phyloP scores from a whole-genome alignment of 2,329 filamentous ascomycete species.

The Chrysosporium queenslandicum region DNA sequence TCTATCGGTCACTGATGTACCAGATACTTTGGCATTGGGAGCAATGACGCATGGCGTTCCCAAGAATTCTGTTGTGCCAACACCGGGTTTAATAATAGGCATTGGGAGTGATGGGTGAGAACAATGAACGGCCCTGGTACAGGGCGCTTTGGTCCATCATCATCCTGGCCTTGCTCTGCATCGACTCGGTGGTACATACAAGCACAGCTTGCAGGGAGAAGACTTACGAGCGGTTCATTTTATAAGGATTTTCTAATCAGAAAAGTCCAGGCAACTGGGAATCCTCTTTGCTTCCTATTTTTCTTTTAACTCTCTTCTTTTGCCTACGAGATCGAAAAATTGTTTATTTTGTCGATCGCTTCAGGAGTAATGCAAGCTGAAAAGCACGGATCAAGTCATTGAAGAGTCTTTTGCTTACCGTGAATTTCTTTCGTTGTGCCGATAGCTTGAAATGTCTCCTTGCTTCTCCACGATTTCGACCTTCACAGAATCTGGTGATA shows the following conservation, averaged over 20 bases:
- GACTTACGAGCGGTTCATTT: neutral
- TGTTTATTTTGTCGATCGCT: neutral
- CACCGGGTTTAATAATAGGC: neutral
- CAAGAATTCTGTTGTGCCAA: neutral
- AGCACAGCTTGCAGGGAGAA: neutral
- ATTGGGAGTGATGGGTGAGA: neutral
- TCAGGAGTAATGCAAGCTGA: neutral
- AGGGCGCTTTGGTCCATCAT: neutral
- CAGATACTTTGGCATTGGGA: neutral
- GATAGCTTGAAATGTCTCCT: constrained; percentile 3
- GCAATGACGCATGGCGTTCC: constrained; percentile 5
- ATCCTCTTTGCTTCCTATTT: neutral
- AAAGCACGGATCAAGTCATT: constrained; percentile 4
- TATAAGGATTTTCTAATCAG: neutral
- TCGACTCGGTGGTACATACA: neutral
- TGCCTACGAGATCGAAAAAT: neutral
- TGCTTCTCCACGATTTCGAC: neutral
- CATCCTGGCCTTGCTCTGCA: constrained; percentile 3
- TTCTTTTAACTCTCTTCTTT: neutral
- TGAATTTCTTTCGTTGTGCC: neutral
- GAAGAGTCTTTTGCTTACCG: neutral
- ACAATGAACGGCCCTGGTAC: constrained; percentile 1
- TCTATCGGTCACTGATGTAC: neutral
- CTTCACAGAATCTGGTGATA: constrained; percentile 17
- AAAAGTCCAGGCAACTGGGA: neutral